A percentile compares a stretch with the other conserved stretches of the same genome.
These are phyloP conservation scores for Lasiosphaeria ovina DNA, from an alignment of 495 filamentous ascomycete species.

Conservation along the genomic window DNA sequence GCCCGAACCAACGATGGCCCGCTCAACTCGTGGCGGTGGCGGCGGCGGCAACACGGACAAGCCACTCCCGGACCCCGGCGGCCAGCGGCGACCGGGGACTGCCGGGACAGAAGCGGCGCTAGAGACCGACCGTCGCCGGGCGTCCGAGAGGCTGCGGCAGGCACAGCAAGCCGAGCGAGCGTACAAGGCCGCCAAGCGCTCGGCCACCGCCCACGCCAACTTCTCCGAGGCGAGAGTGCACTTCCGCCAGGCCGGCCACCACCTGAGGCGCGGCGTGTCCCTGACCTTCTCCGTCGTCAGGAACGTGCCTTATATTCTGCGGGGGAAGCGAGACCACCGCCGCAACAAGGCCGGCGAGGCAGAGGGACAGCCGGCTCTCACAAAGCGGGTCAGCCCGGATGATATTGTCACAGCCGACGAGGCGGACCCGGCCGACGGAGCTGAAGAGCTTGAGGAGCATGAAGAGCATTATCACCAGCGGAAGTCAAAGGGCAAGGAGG, in stretches of 20 bases:
- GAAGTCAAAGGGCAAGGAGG: too few relatives aligned
- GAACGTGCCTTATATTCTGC: conserved; percentile 20
- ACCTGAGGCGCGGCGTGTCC: conserved; percentile 23
- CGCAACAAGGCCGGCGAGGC: conserved; percentile 1
- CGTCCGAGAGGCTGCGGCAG: conserved; percentile 22
- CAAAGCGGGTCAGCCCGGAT: background rate
- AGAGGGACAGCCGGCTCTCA: background rate
- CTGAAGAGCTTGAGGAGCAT: background rate
- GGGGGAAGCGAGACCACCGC: conserved; percentile 20
- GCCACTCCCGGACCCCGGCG: conserved; percentile 10
- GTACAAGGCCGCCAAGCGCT: conserved; percentile 31
- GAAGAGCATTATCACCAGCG: too few relatives aligned
- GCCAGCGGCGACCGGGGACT: conserved; percentile 25
- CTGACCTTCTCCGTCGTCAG: conserved; percentile 16
- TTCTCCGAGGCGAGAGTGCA: conserved; percentile 26
- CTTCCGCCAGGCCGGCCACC: conserved; percentile 22
- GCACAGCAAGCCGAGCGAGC: conserved; percentile 30
- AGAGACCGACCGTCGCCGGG: conserved; percentile 20
- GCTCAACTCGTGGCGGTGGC: background rate
- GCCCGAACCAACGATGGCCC: background rate
- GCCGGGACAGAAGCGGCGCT: conserved; percentile 33
- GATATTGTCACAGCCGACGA: background rate
- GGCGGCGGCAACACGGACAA: conserved; percentile 11
- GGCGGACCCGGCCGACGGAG: background rate
- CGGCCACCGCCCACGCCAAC: conserved; percentile 26